phyloP scores from a whole-genome alignment of 2,329 filamentous ascomycete genomes.

The Colletotrichum magnum region DNA sequence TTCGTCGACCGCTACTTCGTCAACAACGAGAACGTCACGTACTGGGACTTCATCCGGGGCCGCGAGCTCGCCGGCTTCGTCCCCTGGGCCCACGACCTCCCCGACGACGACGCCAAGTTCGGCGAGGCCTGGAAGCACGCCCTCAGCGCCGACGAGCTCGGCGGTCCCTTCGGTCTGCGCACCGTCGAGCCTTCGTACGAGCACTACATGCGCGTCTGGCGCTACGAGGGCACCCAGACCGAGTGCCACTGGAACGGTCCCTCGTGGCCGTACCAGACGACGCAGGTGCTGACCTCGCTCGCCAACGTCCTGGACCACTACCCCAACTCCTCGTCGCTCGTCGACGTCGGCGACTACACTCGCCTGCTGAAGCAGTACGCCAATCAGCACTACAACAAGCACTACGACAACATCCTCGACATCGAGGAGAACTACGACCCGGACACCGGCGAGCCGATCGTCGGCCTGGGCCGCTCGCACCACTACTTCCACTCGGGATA shows the following conservation, averaged over 20 bases:
- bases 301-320: slow-evolving; percentile 51
- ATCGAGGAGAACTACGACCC: slow-evolving; percentile 61
- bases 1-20: slow-evolving; percentile 55
- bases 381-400: slow-evolving; percentile 55
- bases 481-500: slow-evolving; percentile 62
- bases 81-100: slow-evolving; percentile 58
- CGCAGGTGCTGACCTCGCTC: slow-evolving; percentile 57
- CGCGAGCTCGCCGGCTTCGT: slow-evolving; percentile 59
- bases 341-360: slow-evolving; percentile 55
- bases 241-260: slow-evolving; percentile 61
- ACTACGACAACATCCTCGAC: slow-evolving; percentile 46
- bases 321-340: slow-evolving; percentile 44
- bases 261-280: slow-evolving; percentile 61
- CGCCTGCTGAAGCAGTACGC: slow-evolving; percentile 55
- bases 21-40: slow-evolving; percentile 53
- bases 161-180: slow-evolving; percentile 55
- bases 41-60: slow-evolving; percentile 39
- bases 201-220: slow-evolving; percentile 50
- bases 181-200: slow-evolving; percentile 57
- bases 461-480: slow-evolving; percentile 45
- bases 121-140: slow-evolving; percentile 48
- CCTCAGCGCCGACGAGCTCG: slow-evolving; percentile 23
- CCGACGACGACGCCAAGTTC: slow-evolving; percentile 50
- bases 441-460: slow-evolving; percentile 45
- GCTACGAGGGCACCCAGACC: slow-evolving; percentile 38